Evolutionary conservation across 441 rosid species (phyloP), one percentile per base, ranked within the genome.

Genomic region (Brassica hybrid): DNA sequence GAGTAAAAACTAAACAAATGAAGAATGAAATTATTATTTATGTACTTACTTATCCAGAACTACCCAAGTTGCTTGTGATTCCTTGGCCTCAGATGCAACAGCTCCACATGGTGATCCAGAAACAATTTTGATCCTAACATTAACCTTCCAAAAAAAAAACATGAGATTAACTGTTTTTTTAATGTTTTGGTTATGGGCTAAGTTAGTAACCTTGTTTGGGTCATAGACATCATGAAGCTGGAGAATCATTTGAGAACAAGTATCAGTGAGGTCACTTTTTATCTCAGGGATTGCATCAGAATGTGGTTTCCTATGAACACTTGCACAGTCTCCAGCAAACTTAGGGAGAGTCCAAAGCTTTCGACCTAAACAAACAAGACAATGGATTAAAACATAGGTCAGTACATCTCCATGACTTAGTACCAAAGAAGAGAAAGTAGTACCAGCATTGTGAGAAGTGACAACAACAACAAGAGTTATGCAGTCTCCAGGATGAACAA

Each of bases 191-290:
- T 34, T 0, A 68, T 48, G 17, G 61, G 25, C 11, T 30, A 68
- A 11, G 62, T 54, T 30, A 54, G 43, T 16, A 67, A 89, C 99
- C 90, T 96, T 96, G 75, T 92, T 92, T 56, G 96, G 97, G 84
- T 96, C 98, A 82, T 92, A 94, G 73, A 96, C 96, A 84, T 91
- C 90, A 6, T 90, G 94, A 62, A 96, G 97, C 85, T 92, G 94
- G 81, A 92, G 92, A 66, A 96, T 91, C 98, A 96, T 89, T 77
- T 90, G 97, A 18, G 98, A 92, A 85, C 98, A 96, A 5, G 93
- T 80, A 84, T 88, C 94, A 3, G 93, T 84, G 30, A 96, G 90
- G 75, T 94, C 99, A 73, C 76, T 81, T 75, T 85, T 91, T 81
- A 87, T 85, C 78, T 92, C 97, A 43, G 90, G 85, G 80, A 79